Percentiles rank a stretch among this genome's conserved stretches.
Evolutionary conservation across 768 basidiomycete species (phyloP).

Genomic region (Lentinus brumalis): DNA sequence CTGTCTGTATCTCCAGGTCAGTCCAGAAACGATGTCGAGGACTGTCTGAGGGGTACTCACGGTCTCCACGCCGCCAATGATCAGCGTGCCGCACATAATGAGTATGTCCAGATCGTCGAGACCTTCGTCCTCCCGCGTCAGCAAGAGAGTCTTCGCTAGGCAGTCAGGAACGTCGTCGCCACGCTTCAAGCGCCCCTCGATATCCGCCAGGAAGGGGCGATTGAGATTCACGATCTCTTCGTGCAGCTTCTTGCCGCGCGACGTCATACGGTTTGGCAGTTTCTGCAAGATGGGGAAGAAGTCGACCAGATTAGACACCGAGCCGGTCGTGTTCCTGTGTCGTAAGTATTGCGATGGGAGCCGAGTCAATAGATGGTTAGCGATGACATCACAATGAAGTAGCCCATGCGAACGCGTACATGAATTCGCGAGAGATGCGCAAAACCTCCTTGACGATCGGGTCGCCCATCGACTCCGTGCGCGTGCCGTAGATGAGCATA

Average conservation of each 20-base stretch:
- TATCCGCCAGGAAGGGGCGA: constrained; percentile 41
- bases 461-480: constrained; percentile 41
- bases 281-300: constrained; percentile 45
- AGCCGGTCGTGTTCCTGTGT: constrained; percentile 43
- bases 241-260: constrained; percentile 43
- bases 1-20: constrained; percentile 26
- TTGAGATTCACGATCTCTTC: constrained; percentile 39
- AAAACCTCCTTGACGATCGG: constrained; percentile 41
- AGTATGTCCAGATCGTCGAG: constrained; percentile 42
- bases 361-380: too few species aligned
- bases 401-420: constrained; percentile 33
- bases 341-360: background rate
- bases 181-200: constrained; percentile 37
- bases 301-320: constrained; percentile 47
- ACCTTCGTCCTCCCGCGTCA: constrained; percentile 29
- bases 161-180: constrained; percentile 46
- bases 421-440: constrained; percentile 45
- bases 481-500: constrained; percentile 43
- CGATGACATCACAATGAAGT: too few species aligned
- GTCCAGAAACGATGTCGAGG: background rate
- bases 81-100: constrained; percentile 44
- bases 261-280: constrained; percentile 40
- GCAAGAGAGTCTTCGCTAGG: constrained; percentile 41
- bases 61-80: constrained; percentile 49
- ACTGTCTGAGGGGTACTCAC: constrained; percentile 24